These are phyloP conservation scores for Teunomyces tritomae DNA, from an alignment of 805 yeast species.

Conservation along the genomic window DNA sequence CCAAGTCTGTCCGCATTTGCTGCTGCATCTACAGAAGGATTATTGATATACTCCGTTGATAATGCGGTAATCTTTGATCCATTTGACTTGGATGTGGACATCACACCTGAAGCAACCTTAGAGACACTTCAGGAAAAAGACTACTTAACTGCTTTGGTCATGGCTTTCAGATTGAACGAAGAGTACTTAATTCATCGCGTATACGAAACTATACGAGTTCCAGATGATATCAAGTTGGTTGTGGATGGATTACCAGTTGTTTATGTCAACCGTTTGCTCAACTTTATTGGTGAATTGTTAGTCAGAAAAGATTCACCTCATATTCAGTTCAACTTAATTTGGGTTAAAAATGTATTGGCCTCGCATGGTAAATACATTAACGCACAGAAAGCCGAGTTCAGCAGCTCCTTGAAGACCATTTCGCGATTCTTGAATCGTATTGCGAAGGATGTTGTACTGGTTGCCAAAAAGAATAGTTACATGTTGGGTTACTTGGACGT, in stretches of 20 bases:
- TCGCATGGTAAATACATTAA: slow-evolving; percentile 77
- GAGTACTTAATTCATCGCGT: slow-evolving; percentile 65
- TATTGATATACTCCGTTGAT: slow-evolving; percentile 78
- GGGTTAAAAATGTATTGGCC: slow-evolving; percentile 71
- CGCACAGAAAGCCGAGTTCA: slow-evolving; percentile 57
- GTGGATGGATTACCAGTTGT: slow-evolving; percentile 71
- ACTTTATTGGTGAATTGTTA: slow-evolving; percentile 61
- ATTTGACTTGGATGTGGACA: slow-evolving; percentile 87
- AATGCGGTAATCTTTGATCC: slow-evolving; percentile 82
- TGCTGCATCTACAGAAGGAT: slow-evolving; percentile 93
- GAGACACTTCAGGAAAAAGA: slow-evolving; percentile 59
- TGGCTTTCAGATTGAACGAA: slow-evolving; percentile 94
- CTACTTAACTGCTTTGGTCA: slow-evolving; percentile 75
- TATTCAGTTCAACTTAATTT: slow-evolving; percentile 75
- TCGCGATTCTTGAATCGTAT: slow-evolving; percentile 73
- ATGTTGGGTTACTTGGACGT: slow-evolving; percentile 49
- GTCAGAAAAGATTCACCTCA: slow-evolving; percentile 65
- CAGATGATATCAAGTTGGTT: slow-evolving; percentile 66
- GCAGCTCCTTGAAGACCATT: slow-evolving; percentile 62
- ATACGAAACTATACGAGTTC: slow-evolving; percentile 64
- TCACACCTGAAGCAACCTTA: slow-evolving; percentile 76
- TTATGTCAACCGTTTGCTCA: slow-evolving; percentile 65
- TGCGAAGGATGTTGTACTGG: slow-evolving; percentile 67
- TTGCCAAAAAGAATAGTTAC: slow-evolving; percentile 54
- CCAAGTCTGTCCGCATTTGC: slow-evolving; percentile 91